Percentiles rank a stretch among this genome's conserved stretches.
phyloP scores from a whole-genome alignment of 169 alveolate genomes.

The Cryptosporidium sp. region DNA sequence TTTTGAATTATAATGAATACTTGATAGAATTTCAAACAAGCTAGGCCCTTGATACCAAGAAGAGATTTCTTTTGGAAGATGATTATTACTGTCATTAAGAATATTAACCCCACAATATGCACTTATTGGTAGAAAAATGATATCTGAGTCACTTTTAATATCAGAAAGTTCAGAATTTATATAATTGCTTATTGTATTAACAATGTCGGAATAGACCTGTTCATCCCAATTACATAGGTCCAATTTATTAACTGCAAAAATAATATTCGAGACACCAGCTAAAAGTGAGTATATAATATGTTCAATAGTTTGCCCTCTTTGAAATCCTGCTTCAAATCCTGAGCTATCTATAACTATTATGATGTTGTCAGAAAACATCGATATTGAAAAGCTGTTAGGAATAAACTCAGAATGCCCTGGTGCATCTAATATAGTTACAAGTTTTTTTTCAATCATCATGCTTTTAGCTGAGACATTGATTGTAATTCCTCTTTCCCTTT shows the following conservation, averaged over 20 bases:
- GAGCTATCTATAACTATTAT: conserved; percentile 80
- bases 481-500: conserved; percentile 89
- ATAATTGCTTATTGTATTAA: neutral
- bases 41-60: conserved; percentile 44
- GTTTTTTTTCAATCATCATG: conserved; percentile 79
- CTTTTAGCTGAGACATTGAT: conserved; percentile 86
- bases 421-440: conserved; percentile 91
- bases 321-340: conserved; percentile 92
- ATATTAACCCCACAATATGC: conserved; percentile 43
- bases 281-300: conserved; percentile 90
- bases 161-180: conserved; percentile 29
- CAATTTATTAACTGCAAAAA: conserved; percentile 92
- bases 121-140: conserved; percentile 33
- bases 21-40: conserved; percentile 18
- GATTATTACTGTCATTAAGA: neutral
- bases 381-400: conserved; percentile 92
- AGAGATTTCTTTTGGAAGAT: neutral
- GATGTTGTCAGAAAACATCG: conserved; percentile 74
- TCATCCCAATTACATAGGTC: conserved; percentile 88
- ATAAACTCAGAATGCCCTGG: conserved; percentile 96
- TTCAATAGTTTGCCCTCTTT: conserved; percentile 92
- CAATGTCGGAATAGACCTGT: conserved; percentile 34
- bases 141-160: conserved; percentile 13
- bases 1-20: neutral
- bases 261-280: conserved; percentile 88